Evolutionary conservation across 1,284 basidiomycete genomes (phyloP).

Genomic region (Ustilago bromivora): DNA sequence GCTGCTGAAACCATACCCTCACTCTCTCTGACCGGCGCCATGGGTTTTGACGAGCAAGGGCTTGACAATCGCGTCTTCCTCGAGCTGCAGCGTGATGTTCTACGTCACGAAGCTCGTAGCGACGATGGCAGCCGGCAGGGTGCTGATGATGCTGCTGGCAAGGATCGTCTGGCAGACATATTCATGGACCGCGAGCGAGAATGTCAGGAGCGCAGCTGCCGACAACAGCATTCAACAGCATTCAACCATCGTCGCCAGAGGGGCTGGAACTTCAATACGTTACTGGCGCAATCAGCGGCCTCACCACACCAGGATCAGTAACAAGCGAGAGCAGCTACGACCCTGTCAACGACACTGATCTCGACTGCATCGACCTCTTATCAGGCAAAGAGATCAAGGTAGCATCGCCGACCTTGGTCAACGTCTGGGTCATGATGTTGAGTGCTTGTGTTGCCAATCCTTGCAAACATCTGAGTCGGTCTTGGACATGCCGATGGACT

Average conservation of each 20-base stretch:
- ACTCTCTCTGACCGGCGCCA: constrained; percentile 54
- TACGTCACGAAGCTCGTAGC: constrained; percentile 52
- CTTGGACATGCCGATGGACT: too few species aligned
- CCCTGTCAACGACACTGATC: constrained; percentile 61
- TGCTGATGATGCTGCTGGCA: constrained; percentile 18
- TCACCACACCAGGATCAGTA: constrained; percentile 55
- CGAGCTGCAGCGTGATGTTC: constrained; percentile 61
- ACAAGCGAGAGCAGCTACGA: constrained; percentile 65
- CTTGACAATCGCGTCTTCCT: constrained; percentile 62
- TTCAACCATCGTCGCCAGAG: background rate
- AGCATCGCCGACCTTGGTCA: too few species aligned
- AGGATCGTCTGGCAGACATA: constrained; percentile 30
- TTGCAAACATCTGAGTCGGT: too few species aligned
- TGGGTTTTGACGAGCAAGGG: constrained; percentile 61
- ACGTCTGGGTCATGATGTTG: too few species aligned
- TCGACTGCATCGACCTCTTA: constrained; percentile 31
- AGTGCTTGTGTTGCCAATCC: too few species aligned
- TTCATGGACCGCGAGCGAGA: constrained; percentile 44
- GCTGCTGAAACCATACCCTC: constrained; percentile 29
- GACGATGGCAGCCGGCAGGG: constrained; percentile 45
- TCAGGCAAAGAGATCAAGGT: too few species aligned
- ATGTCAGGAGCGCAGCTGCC: constrained; percentile 23
- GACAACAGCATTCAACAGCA: constrained; percentile 12
- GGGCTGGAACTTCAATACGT: constrained; percentile 15
- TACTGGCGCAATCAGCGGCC: constrained; percentile 41